Evolutionary conservation across 257 asterid genomes (phyloP).

Genomic region (Leptodermis oblonga): DNA sequence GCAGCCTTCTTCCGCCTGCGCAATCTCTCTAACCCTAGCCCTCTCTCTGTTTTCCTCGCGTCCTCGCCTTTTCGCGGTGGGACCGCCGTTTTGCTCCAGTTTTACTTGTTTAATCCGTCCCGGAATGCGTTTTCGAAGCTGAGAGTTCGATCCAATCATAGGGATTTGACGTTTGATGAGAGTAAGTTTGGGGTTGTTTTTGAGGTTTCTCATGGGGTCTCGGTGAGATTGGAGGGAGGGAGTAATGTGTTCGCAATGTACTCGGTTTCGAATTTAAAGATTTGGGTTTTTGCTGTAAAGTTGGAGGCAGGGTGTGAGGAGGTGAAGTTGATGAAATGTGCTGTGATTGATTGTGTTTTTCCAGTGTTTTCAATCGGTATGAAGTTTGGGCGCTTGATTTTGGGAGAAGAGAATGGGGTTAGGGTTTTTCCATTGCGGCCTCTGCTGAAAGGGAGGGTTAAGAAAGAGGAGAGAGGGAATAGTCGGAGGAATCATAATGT

Average conservation of each 20-base stretch:
- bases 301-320: conserved; percentile 38
- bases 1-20: conserved; percentile 50
- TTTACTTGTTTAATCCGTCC: conserved; percentile 35
- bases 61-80: conserved; percentile 55
- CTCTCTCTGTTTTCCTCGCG: conserved; percentile 41
- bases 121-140: conserved; percentile 35
- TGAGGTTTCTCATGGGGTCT: conserved; percentile 64
- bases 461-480: conserved; percentile 31
- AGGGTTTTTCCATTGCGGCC: conserved; percentile 56
- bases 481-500: conserved; percentile 19
- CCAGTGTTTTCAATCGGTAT: conserved; percentile 55
- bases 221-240: conserved; percentile 56
- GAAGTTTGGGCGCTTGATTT: conserved; percentile 50
- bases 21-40: conserved; percentile 34
- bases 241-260: conserved; percentile 54
- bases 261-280: conserved; percentile 59
- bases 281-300: conserved; percentile 69
- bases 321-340: conserved; percentile 73
- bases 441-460: conserved; percentile 53
- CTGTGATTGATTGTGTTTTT: conserved; percentile 61
- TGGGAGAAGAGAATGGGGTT: conserved; percentile 85
- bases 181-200: conserved; percentile 44
- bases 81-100: conserved; percentile 47
- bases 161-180: conserved; percentile 50
- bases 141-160: conserved; percentile 42